Percentiles rank a stretch among this genome's conserved stretches.
phyloP scores from a whole-genome alignment of 2,329 filamentous ascomycete genomes.

The Alternaria tenuissima region DNA sequence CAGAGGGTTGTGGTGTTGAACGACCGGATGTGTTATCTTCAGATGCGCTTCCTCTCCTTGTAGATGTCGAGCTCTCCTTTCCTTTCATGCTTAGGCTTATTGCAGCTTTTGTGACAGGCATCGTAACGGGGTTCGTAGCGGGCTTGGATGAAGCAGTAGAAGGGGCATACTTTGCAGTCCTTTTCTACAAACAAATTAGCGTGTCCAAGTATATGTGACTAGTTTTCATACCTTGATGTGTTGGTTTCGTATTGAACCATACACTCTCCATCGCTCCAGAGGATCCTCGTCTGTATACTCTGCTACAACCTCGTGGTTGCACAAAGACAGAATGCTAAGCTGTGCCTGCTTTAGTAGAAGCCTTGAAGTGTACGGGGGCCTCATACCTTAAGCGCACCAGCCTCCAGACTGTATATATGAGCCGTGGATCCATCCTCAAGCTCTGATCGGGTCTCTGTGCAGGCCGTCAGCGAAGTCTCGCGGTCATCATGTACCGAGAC shows the following conservation, averaged over 20 bases:
- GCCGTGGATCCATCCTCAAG: constrained; percentile 80
- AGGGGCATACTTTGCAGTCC: constrained; percentile 49
- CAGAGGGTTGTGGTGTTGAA: constrained; percentile 42
- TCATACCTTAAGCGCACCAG: constrained; percentile 70
- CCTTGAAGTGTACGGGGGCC: background rate
- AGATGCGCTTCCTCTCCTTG: constrained; percentile 32
- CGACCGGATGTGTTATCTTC: constrained; percentile 49
- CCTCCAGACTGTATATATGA: constrained; percentile 86
- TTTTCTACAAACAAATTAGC: constrained; percentile 51
- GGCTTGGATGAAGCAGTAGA: constrained; percentile 42
- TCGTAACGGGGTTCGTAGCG: constrained; percentile 19
- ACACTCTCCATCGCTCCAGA: constrained; percentile 66
- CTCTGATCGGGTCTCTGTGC: constrained; percentile 68
- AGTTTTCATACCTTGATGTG: constrained; percentile 63
- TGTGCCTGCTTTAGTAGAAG: constrained; percentile 58
- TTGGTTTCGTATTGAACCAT: constrained; percentile 78
- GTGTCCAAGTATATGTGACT: background rate
- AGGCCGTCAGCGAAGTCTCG: constrained; percentile 19
- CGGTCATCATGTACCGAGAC: constrained; percentile 18
- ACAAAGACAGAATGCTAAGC: constrained; percentile 75
- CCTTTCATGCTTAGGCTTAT: constrained; percentile 28
- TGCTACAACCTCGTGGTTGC: constrained; percentile 68
- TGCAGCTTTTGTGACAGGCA: constrained; percentile 28
- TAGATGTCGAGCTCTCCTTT: constrained; percentile 27
- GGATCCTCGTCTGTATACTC: constrained; percentile 67